Evolutionary conservation across 2,329 filamentous ascomycete species (phyloP).

Genomic region (Xylogone sp.): DNA sequence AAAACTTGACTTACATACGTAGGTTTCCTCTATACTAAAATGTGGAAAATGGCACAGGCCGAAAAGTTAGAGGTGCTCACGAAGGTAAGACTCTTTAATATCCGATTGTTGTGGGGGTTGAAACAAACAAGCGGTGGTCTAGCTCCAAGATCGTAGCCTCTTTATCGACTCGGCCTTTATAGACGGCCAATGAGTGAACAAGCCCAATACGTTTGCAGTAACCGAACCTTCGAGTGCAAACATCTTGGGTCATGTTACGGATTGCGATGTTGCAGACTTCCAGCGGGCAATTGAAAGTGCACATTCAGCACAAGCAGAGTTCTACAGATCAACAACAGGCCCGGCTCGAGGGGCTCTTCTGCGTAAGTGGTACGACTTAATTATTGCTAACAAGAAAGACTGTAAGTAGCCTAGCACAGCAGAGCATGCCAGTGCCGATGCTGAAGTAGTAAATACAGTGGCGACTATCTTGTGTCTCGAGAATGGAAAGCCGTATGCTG

Average conservation of each 20-base stretch:
- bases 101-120: too few species aligned
- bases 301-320: conserved; percentile 58
- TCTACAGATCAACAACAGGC: conserved; percentile 65
- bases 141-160: conserved; percentile 69
- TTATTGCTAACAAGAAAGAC: conserved; percentile 33
- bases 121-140: too few species aligned
- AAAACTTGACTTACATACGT: too few species aligned
- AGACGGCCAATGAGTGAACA: conserved; percentile 83
- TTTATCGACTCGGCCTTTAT: conserved; percentile 74
- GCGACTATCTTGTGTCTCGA: conserved; percentile 80
- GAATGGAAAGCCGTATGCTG: conserved; percentile 76
- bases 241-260: conserved; percentile 75
- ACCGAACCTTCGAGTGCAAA: conserved; percentile 76
- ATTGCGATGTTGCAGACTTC: conserved; percentile 73
- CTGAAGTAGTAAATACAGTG: conserved; percentile 35
- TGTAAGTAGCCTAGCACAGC: conserved; percentile 21
- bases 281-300: conserved; percentile 77
- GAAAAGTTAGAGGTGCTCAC: too few species aligned
- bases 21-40: too few species aligned
- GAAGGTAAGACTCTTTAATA: too few species aligned
- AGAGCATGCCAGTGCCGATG: not conserved
- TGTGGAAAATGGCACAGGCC: too few species aligned
- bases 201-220: conserved; percentile 85
- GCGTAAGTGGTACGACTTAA: conserved; percentile 73
- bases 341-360: conserved; percentile 69